Evolutionary conservation across 1,139 yeast genomes (phyloP), one percentile per base, ranked within the genome.

Genomic region (Pichia norvegensis): DNA sequence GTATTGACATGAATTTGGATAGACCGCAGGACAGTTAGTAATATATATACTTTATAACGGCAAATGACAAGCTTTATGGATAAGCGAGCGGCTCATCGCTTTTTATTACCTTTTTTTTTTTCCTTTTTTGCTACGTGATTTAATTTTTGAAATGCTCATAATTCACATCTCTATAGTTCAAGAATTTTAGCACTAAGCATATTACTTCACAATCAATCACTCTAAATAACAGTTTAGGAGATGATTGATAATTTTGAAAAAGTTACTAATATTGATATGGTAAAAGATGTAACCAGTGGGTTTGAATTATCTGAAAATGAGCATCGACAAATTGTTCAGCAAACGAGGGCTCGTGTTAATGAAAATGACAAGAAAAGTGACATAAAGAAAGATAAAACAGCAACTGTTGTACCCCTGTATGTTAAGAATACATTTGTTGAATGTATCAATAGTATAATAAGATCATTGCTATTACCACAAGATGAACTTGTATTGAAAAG

Each of bases 401-500:
- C 5, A 5, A 22, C 36, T 19, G 10, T 4, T 19, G 22, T 55
- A 13, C 55, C 61, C 2, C 47, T 51, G 3, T 50, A 56, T 45
- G 45, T 44, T 6, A 44, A 43, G 14, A 50, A 47, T 38, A 44
- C 55, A 2, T 45, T 57, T 29, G 31, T 53, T 8, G 41, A 48
- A 16, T 48, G 56, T 9, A 27, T 55, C 9, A 46, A 46, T 29
- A 55, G 50, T 35, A 45, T 61, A 6, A 46, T 60, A 31, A 50
- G 49, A 33, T 43, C 57, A 14, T 42, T 58, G 38, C 42, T 61
- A 9, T 51, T 50, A 14, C 59, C 63, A 4, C 49, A 53, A 39
- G 49, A 53, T 37, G 42, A 48, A 36, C 42, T 40, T 19, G 29
- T 47, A 6, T 49, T 41, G 21, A 29, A 23, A 17, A 46, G 51